These are phyloP conservation scores for Penicillium soppii DNA, from an alignment of 495 filamentous ascomycete genomes.

Conservation along the genomic window DNA sequence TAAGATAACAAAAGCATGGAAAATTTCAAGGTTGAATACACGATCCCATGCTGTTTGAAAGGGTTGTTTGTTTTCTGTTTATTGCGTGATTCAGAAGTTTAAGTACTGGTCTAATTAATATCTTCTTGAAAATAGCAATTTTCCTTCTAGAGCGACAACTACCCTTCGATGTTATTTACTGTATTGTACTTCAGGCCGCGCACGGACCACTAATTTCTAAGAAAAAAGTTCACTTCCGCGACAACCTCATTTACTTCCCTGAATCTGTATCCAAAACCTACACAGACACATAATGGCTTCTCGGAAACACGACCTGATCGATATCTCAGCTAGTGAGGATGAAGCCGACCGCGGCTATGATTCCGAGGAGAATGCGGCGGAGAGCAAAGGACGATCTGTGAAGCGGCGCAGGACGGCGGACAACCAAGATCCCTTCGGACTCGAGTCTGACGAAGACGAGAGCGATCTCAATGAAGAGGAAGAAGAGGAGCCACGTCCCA, in stretches of 20 bases:
- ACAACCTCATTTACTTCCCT: slow-evolving; percentile 18
- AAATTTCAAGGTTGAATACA: background rate
- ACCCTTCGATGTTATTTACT: background rate
- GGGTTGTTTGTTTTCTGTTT: too few relatives aligned
- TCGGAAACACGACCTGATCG: slow-evolving; percentile 73
- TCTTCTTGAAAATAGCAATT: too few relatives aligned
- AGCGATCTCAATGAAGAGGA: slow-evolving; percentile 21
- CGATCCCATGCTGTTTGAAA: too few relatives aligned
- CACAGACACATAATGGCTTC: slow-evolving; percentile 50
- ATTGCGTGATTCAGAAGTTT: too few relatives aligned
- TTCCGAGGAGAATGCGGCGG: slow-evolving; percentile 64
- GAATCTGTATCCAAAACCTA: background rate
- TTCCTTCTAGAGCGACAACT: too few relatives aligned
- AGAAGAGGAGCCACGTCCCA: slow-evolving; percentile 6
- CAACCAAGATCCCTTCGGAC: slow-evolving; percentile 38
- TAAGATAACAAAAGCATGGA: too few relatives aligned
- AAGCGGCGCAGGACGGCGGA: slow-evolving; percentile 62
- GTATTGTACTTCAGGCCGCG: background rate
- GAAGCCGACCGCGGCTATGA: slow-evolving; percentile 63
- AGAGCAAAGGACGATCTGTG: slow-evolving; percentile 58
- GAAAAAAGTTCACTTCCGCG: slow-evolving; percentile 25
- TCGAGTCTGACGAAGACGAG: slow-evolving; percentile 45
- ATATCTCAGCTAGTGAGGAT: slow-evolving; percentile 64
- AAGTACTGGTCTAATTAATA: too few relatives aligned
- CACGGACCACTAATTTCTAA: slow-evolving; percentile 25